Evolutionary conservation across 768 basidiomycete genomes (phyloP), one percentile per base, ranked within the genome.

Genomic region (Butyriboletus loyo): DNA sequence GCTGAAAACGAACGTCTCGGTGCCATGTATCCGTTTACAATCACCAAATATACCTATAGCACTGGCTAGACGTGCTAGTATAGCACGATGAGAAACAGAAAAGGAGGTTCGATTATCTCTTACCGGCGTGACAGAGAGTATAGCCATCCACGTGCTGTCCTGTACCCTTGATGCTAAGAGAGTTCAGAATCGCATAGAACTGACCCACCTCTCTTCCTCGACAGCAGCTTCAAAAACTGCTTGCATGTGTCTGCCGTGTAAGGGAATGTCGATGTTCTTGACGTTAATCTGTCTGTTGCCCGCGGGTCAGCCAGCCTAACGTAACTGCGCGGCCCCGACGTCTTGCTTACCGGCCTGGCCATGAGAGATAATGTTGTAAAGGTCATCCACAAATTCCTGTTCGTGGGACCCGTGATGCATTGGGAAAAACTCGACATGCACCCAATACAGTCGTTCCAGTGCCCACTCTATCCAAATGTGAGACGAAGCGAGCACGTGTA

Each of bases 351-450:
- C 84, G 28, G 75, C 77, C 57, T 74, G 71, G 1, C 74, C 81
- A 62, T 87, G 84, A 27, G 78, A 73, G 43, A 86, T 76, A 1
- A 83, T 70, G 37, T 75, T 69, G 42, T 77, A 76, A 8, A 84
- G 71, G 21, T 82, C 77, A n/a, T 80, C 75, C 15, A 83, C 57
- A 5, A 83, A 59, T 3, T 69, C 62, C 13, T 65, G 59, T 15
- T 52, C 46, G 13, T 73, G 56, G 56, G 84, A 82, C 60, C 46
- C 43, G n/a, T 75, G 60, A 61, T 87, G 85, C 69, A 79, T 81
- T 0, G 82, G 83, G 63, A 83, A 86, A 54, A 72, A 78, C 57
- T 86, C 84, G 17, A 84, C 66, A 54, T 88, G 86, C 1, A 60
- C 60, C 86, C 85, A 87, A 52, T 83, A 87, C 15, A 81, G 67